phyloP scores from a whole-genome alignment of 192 early-diverging fungal species.

The Endogone sp. region DNA sequence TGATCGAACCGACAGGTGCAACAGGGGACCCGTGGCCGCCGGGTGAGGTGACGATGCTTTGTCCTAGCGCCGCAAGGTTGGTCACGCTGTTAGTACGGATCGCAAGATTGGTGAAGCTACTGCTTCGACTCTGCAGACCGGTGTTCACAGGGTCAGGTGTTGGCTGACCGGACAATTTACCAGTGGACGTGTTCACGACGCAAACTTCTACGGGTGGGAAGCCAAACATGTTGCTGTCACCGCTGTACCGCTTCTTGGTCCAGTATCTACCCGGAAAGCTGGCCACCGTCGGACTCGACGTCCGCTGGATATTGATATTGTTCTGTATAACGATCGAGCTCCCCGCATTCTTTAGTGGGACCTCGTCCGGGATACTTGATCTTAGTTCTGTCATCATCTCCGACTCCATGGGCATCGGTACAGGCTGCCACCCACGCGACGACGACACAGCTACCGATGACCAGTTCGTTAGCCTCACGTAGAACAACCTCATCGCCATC shows the following conservation, averaged over 20 bases:
- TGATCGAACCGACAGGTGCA: slow-evolving; percentile 11
- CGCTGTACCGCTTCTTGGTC: slow-evolving; percentile 34
- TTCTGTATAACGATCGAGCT: background rate
- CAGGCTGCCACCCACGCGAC: background rate
- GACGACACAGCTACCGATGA: background rate
- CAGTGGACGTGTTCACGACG: slow-evolving; percentile 12
- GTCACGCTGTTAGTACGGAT: background rate
- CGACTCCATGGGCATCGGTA: background rate
- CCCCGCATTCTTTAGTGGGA: background rate
- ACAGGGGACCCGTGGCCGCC: too few relatives aligned
- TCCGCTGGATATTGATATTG: background rate
- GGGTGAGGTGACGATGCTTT: too few relatives aligned
- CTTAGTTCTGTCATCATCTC: background rate
- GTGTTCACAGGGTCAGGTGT: background rate
- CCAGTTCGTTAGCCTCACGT: background rate
- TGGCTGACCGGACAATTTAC: slow-evolving; percentile 12
- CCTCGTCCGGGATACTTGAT: background rate
- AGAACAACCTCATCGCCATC: background rate
- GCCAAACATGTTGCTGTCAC: slow-evolving; percentile 17
- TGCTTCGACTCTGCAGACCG: background rate
- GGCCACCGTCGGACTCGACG: background rate
- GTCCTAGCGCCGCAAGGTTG: slow-evolving; percentile 1
- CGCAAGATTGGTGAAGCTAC: slow-evolving; percentile 2
- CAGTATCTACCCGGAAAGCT: slow-evolving; percentile 10
- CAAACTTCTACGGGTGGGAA: slow-evolving; percentile 3